A percentile compares a stretch with the other conserved stretches of the same genome.
Conservation (phyloP, 306 rosid genomes). For the Styphnolobium japonicum region DNA sequence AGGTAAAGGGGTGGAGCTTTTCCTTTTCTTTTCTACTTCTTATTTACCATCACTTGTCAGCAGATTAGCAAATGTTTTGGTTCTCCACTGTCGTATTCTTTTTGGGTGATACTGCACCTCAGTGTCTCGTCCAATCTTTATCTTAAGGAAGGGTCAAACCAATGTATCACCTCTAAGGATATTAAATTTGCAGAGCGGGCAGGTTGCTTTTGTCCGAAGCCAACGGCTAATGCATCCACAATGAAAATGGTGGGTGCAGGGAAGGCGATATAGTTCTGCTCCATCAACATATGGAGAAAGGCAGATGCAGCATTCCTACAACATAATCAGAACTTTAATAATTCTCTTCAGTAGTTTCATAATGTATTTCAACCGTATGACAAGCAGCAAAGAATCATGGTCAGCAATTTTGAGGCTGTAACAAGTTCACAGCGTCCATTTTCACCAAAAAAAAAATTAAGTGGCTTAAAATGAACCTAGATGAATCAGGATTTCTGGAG, state of each 20-base stretch:
- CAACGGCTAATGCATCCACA: slow-evolving; percentile 81
- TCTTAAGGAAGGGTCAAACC: slow-evolving; percentile 43
- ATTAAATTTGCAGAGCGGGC: slow-evolving; percentile 82
- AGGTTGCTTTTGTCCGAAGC: slow-evolving; percentile 79
- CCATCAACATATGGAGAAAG: slow-evolving; percentile 67
- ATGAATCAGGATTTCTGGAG: not conserved
- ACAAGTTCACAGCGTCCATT: not conserved
- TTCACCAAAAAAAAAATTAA: not conserved
- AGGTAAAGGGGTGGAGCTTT: not conserved
- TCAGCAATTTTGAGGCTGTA: not conserved
- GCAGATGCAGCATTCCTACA: slow-evolving; percentile 86
- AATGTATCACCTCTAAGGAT: slow-evolving; percentile 65
- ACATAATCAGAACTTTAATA: slow-evolving; percentile 1
- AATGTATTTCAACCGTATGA: not conserved
- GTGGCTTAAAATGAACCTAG: not conserved
- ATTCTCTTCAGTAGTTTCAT: slow-evolving; percentile 4
- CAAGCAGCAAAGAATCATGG: not conserved
- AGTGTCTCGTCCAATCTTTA: not conserved
- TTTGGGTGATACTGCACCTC: slow-evolving; percentile 11
- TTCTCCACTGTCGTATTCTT: not conserved
- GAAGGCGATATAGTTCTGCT: slow-evolving; percentile 68
- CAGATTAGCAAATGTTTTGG: slow-evolving; percentile 32
- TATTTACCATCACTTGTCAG: slow-evolving; percentile 41
- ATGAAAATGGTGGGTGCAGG: slow-evolving; percentile 85
- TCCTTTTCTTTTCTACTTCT: slow-evolving; percentile 12